phyloP scores from a whole-genome alignment of 1,284 basidiomycete species.

The Puccinia triticina region DNA sequence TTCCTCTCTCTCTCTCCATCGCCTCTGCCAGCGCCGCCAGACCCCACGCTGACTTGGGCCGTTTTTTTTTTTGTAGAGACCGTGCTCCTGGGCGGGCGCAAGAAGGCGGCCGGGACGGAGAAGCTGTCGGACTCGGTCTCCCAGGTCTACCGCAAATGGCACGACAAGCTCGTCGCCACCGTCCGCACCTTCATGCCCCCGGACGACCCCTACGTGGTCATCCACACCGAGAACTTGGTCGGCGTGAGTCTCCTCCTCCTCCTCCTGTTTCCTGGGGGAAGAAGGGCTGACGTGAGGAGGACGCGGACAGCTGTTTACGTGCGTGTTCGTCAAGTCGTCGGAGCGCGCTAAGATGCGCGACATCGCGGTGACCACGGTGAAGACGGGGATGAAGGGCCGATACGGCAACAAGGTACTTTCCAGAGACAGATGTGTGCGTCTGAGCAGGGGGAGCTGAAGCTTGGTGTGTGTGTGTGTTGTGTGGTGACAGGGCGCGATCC shows the following conservation, averaged over 20 bases:
- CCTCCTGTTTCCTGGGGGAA: not conserved
- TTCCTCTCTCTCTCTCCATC: not conserved
- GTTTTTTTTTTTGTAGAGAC: slow-evolving; percentile 67
- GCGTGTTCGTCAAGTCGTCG: slow-evolving; percentile 77
- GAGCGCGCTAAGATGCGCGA: slow-evolving; percentile 70
- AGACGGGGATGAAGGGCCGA: slow-evolving; percentile 84
- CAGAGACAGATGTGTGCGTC: not conserved
- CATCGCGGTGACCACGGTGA: slow-evolving; percentile 75
- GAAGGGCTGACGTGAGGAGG: not conserved
- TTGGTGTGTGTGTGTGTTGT: no score
- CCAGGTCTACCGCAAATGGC: slow-evolving; percentile 81
- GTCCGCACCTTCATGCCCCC: slow-evolving; percentile 72
- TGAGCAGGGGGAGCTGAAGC: not conserved
- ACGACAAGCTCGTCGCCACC: slow-evolving; percentile 75
- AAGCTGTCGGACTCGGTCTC: slow-evolving; percentile 78
- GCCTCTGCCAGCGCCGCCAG: no score
- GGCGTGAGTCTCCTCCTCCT: slow-evolving; percentile 62
- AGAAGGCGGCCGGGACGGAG: slow-evolving; percentile 63
- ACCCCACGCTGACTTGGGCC: no score
- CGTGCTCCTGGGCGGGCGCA: slow-evolving; percentile 74
- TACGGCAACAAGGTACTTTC: slow-evolving; percentile 87
- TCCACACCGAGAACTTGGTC: slow-evolving; percentile 85
- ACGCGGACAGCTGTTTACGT: slow-evolving; percentile 75
- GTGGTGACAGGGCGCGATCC: slow-evolving; percentile 76
- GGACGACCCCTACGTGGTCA: slow-evolving; percentile 72